phyloP scores from a whole-genome alignment of 2,329 filamentous ascomycete species.

The Penicillium paneum region DNA sequence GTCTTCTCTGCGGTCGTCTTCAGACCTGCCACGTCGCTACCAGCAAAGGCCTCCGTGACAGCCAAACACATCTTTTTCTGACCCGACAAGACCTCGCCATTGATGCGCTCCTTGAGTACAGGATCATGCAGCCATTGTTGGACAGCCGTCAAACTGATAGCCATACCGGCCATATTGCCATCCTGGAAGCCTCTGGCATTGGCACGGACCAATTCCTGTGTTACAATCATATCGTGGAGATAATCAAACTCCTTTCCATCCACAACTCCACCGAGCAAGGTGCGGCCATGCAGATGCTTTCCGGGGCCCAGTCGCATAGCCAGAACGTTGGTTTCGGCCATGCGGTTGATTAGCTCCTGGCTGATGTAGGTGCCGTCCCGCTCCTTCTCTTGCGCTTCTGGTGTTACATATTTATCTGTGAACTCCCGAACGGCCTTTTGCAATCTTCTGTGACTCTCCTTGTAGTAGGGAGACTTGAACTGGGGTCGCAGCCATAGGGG shows the following conservation, averaged over 20 bases:
- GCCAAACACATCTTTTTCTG: slow-evolving; percentile 86
- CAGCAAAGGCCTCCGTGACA: slow-evolving; percentile 85
- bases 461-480: slow-evolving; percentile 79
- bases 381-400: slow-evolving; percentile 75
- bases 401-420: slow-evolving; percentile 66
- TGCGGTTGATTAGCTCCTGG: slow-evolving; percentile 69
- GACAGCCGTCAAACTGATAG: slow-evolving; percentile 74
- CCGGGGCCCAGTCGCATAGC: slow-evolving; percentile 83
- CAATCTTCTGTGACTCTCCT: slow-evolving; percentile 66
- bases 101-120: slow-evolving; percentile 63
- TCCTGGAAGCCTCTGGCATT: slow-evolving; percentile 80
- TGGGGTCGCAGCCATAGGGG: slow-evolving; percentile 75
- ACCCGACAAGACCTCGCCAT: slow-evolving; percentile 70
- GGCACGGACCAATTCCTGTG: slow-evolving; percentile 68
- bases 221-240: slow-evolving; percentile 75
- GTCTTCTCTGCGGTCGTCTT: slow-evolving; percentile 76
- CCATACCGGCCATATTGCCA: slow-evolving; percentile 83
- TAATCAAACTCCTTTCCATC: slow-evolving; percentile 81
- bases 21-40: slow-evolving; percentile 75
- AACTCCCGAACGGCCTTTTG: slow-evolving; percentile 70
- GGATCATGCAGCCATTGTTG: slow-evolving; percentile 72
- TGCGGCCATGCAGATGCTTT: slow-evolving; percentile 71
- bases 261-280: slow-evolving; percentile 65
- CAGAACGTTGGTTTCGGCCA: slow-evolving; percentile 70
- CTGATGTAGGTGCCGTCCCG: slow-evolving; percentile 67